phyloP scores from a whole-genome alignment of 257 asterid genomes.

The Scutellaria galericulata region DNA sequence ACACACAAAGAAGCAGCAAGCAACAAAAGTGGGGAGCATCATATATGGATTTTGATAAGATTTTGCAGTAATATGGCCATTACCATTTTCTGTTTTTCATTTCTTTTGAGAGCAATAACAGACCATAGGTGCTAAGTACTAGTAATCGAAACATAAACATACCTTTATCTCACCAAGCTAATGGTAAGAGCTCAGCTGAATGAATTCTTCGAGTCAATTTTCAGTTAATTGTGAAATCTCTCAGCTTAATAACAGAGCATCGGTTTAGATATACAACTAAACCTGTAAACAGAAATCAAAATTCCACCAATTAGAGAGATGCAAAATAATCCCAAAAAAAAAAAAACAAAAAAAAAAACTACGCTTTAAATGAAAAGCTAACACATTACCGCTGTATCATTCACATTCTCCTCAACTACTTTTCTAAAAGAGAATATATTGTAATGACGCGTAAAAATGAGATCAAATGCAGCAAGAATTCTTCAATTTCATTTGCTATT shows the following conservation, averaged over 20 bases:
- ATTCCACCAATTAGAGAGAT: neutral
- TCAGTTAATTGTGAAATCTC: neutral
- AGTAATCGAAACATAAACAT: neutral
- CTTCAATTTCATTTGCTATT: slow-evolving; percentile 7
- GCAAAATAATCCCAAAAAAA: neutral
- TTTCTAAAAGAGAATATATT: too few relatives aligned
- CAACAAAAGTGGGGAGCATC: too few relatives aligned
- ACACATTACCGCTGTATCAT: neutral
- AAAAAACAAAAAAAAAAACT: neutral
- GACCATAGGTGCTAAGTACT: neutral
- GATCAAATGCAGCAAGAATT: neutral
- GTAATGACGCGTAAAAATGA: too few relatives aligned
- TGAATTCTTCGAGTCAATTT: neutral
- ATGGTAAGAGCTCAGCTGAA: neutral
- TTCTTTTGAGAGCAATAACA: neutral
- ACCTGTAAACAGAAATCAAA: neutral
- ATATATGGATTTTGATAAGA: too few relatives aligned
- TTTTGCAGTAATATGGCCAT: neutral
- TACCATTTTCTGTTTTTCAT: neutral
- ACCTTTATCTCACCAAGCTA: neutral
- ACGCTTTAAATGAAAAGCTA: neutral
- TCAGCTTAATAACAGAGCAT: neutral
- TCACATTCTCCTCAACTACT: too few relatives aligned
- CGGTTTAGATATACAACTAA: neutral
- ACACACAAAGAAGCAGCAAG: too few relatives aligned